phyloP scores from a whole-genome alignment of 2,329 filamentous ascomycete genomes.

The Diaporthe citri region DNA sequence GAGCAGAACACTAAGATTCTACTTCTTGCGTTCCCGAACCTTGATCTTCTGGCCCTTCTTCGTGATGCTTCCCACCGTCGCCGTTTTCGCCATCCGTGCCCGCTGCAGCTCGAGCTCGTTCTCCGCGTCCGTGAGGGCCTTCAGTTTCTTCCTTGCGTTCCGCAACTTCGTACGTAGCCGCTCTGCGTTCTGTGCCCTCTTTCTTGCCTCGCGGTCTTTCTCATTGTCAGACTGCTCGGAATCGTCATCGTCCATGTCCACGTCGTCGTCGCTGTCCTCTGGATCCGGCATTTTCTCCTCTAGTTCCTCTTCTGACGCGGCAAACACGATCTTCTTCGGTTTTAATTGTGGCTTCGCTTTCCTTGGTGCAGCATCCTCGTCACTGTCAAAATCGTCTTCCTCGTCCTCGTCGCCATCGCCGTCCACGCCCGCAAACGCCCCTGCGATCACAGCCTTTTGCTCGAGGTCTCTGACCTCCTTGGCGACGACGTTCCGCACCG shows the following conservation, averaged over 20 bases:
- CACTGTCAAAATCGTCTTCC: conserved; percentile 49
- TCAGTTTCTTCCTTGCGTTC: conserved; percentile 66
- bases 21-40: conserved; percentile 73
- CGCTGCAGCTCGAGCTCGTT: conserved; percentile 68
- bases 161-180: conserved; percentile 64
- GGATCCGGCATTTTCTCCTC: conserved; percentile 45
- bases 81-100: conserved; percentile 75
- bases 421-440: conserved; percentile 47
- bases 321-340: conserved; percentile 65
- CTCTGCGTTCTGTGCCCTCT: conserved; percentile 56
- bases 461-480: conserved; percentile 70
- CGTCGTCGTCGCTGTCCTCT: conserved; percentile 45
- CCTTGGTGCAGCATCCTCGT: conserved; percentile 43
- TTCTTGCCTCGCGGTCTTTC: conserved; percentile 48
- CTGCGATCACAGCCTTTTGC: conserved; percentile 64
- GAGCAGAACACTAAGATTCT: conserved; percentile 42
- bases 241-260: conserved; percentile 50
- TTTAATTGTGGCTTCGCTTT: conserved; percentile 40
- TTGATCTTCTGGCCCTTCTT: conserved; percentile 73
- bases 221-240: conserved; percentile 35
- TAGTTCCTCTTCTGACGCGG: conserved; percentile 54
- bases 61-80: conserved; percentile 69
- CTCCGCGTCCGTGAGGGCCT: conserved; percentile 68
- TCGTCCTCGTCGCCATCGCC: conserved; percentile 48
- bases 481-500: conserved; percentile 69